These are phyloP conservation scores for Holtermanniella nyarrowii DNA, from an alignment of 768 basidiomycete genomes.

Conservation along the genomic window DNA sequence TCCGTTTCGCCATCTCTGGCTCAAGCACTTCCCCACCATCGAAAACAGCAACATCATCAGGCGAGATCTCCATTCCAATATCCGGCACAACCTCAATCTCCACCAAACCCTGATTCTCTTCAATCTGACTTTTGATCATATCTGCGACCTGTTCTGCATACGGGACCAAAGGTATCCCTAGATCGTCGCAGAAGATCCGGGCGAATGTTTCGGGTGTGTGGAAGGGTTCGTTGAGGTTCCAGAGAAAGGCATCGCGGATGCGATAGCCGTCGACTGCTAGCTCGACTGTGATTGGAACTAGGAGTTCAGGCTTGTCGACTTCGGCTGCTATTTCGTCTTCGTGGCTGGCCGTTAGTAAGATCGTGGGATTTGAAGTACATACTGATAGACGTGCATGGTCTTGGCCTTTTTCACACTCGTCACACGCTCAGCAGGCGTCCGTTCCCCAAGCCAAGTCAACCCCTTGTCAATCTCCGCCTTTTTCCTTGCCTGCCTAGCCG, in stretches of 20 bases:
- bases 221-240: slow-evolving; percentile 83
- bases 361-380: slow-evolving; percentile 37
- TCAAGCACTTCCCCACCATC: slow-evolving; percentile 45
- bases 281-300: slow-evolving; percentile 90
- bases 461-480: slow-evolving; percentile 46
- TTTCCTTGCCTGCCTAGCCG: slow-evolving; percentile 45
- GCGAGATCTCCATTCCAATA: slow-evolving; percentile 37
- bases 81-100: slow-evolving; percentile 47
- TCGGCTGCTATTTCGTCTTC: slow-evolving; percentile 56
- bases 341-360: slow-evolving; percentile 40
- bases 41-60: slow-evolving; percentile 29
- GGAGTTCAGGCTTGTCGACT: slow-evolving; percentile 49
- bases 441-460: slow-evolving; percentile 78
- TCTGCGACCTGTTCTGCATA: slow-evolving; percentile 72
- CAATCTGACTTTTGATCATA: slow-evolving; percentile 81
- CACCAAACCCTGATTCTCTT: slow-evolving; percentile 75
- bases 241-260: slow-evolving; percentile 88
- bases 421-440: slow-evolving; percentile 72
- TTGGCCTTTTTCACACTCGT: slow-evolving; percentile 29
- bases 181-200: slow-evolving; percentile 72
- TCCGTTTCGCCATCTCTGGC: slow-evolving; percentile 9
- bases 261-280: slow-evolving; percentile 85
- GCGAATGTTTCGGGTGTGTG: slow-evolving; percentile 81
- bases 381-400: slow-evolving; percentile 67
- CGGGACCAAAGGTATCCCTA: slow-evolving; percentile 58